phyloP scores from a whole-genome alignment of 1,284 basidiomycete species.

The Rugosomyces carneus region DNA sequence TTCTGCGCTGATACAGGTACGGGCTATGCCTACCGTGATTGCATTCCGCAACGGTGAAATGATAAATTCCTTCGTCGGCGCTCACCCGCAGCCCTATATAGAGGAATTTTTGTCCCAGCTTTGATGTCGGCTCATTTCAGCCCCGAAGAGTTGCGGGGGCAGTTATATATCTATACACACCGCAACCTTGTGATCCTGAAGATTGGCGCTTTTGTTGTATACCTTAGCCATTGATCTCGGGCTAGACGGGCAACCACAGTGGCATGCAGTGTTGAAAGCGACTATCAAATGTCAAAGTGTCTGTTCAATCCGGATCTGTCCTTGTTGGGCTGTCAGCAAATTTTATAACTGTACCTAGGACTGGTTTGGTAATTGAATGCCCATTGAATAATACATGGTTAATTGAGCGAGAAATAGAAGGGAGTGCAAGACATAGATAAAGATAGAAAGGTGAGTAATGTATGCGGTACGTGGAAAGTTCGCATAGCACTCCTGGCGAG shows the following conservation, averaged over 20 bases:
- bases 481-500: constrained; percentile 9
- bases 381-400: constrained; percentile 6
- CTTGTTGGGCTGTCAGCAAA: not conserved
- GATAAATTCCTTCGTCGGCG: constrained; percentile 55
- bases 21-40: constrained; percentile 65
- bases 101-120: constrained; percentile 44
- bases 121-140: no score
- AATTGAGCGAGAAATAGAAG: not conserved
- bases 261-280: constrained; percentile 2
- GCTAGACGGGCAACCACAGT: not conserved
- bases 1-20: constrained; percentile 37
- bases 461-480: constrained; percentile 11
- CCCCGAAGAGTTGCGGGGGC: no score
- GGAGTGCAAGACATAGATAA: not conserved
- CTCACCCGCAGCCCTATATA: constrained; percentile 43
- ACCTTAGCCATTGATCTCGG: constrained; percentile 1
- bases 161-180: no score
- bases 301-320: constrained; percentile 1
- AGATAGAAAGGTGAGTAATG: constrained; percentile 7
- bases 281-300: constrained; percentile 2
- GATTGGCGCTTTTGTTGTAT: not conserved
- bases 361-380: not conserved
- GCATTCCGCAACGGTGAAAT: constrained; percentile 59
- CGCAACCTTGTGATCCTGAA: not conserved
- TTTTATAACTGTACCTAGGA: not conserved